phyloP scores from a whole-genome alignment of 495 filamentous ascomycete genomes.

The Paragyromitra xinjiangensis region DNA sequence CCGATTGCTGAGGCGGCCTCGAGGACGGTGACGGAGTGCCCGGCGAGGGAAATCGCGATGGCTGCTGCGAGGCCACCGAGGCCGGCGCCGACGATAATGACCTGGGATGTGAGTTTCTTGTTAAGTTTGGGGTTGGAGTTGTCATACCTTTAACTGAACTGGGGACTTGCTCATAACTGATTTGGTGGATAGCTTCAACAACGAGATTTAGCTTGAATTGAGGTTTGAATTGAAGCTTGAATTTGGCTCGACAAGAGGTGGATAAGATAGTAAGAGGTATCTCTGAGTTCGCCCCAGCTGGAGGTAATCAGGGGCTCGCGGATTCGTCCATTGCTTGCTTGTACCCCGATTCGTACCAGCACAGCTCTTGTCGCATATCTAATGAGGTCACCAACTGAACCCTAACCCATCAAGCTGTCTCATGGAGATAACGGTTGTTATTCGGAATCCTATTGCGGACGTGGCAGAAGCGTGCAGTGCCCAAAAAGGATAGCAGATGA shows the following conservation, averaged over 20 bases:
- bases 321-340: background rate
- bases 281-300: background rate
- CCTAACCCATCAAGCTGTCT: background rate
- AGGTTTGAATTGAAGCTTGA: background rate
- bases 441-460: background rate
- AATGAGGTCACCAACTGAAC: background rate
- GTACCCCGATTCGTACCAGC: background rate
- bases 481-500: background rate
- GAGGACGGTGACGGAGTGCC: slow-evolving; percentile 70
- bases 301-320: background rate
- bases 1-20: slow-evolving; percentile 70
- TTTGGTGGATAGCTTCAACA: background rate
- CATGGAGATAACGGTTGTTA: background rate
- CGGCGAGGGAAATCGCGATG: slow-evolving; percentile 67
- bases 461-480: background rate
- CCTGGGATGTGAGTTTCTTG: slow-evolving; percentile 48
- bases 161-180: slow-evolving; percentile 29
- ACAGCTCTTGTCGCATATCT: background rate
- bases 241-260: background rate
- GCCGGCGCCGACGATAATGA: slow-evolving; percentile 72
- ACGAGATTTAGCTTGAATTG: background rate
- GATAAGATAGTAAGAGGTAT: background rate
- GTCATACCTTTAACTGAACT: slow-evolving; percentile 27
- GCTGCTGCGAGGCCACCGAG: slow-evolving; percentile 74
- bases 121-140: background rate